Base-by-base conservation (phyloP, 805 yeast species). In the Starmerella asiatica region DNA sequence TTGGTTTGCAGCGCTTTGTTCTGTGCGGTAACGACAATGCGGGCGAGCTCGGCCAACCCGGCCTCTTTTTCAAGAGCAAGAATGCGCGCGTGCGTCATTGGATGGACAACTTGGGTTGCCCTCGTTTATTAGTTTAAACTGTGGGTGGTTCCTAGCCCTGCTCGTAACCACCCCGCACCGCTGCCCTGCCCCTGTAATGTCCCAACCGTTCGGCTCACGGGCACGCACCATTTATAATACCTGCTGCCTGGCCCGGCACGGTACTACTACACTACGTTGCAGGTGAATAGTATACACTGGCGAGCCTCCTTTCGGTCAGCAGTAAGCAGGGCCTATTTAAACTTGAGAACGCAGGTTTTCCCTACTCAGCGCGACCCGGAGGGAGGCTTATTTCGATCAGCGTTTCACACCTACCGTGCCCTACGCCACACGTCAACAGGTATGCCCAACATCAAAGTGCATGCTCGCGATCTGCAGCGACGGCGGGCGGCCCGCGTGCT, bases 41-140 rank as follows among this genome's bases (percentile, higher is more conserved):
- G 60, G 7, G 83, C 94, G 27, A 83, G 75, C 3, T 78, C 68
- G 17, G 61, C 56, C 47, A 93, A 79, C 23, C 82, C 79, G 28
- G 71, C 75, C 15, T 55, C 57, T 6, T 79, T 69, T 31, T 73
- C 73, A 3, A 68, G 36, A 1, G 46, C 52, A 8, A 47, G 39
- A 26, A 49, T 39, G 12, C 47, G 44, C 18, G 53, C 45, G 9
- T 39, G 36, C 4, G 36, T 43, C 45, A 43, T 43, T 4, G 3
- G 14, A 11, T 4, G 23, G 3, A 6, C 27, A 33, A n/a, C 26
- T n/a, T n/a, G n/a, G n/a, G n/a, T n/a, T n/a, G n/a, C 29, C 29
- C 29, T 26, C n/a, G n/a, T 12, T n/a, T n/a, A n/a, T 12, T n/a
- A 12, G 29, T 12, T n/a, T n/a, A n/a, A n/a, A 12, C 12, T 12